A percentile compares a stretch with the other conserved stretches of the same genome.
Evolutionary conservation across 441 rosid genomes (phyloP).

Genomic region (Populus hybrid): DNA sequence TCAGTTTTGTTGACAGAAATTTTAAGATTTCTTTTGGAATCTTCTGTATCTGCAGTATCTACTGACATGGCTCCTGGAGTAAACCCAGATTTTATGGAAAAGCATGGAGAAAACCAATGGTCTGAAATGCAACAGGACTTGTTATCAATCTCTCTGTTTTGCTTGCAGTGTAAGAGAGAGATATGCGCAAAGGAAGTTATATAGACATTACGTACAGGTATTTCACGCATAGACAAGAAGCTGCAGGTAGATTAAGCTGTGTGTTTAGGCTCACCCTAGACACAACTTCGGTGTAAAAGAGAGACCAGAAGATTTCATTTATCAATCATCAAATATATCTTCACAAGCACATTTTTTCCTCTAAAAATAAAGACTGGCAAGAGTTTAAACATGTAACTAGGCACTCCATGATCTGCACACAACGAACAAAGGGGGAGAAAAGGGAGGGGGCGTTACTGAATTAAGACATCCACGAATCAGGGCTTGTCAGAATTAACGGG

Average conservation of each 20-base stretch:
- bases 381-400: not conserved
- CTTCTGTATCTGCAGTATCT: conserved; percentile 51
- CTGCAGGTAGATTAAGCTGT: conserved; percentile 49
- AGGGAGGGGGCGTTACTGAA: not conserved
- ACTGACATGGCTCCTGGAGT: conserved; percentile 99
- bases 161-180: conserved; percentile 75
- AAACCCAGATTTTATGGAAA: conserved; percentile 83
- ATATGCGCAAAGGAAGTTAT: conserved; percentile 74
- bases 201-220: conserved; percentile 81
- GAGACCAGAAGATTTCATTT: not conserved
- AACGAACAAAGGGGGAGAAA: not conserved
- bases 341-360: conserved; percentile 14
- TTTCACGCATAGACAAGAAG: conserved; percentile 74
- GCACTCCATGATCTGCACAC: not conserved
- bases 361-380: not conserved
- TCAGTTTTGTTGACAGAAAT: not conserved
- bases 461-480: conserved; percentile 6
- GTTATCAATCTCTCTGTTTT: conserved; percentile 7
- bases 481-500: conserved; percentile 20
- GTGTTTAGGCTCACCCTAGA: not conserved
- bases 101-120: conserved; percentile 89
- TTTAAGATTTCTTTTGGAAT: conserved; percentile 9
- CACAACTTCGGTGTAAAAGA: not conserved
- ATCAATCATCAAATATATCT: conserved; percentile 2
- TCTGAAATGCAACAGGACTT: conserved; percentile 89